These are phyloP conservation scores for Borovskyia barvae DNA, from an alignment of 208 protist genomes.

Conservation along the genomic window DNA sequence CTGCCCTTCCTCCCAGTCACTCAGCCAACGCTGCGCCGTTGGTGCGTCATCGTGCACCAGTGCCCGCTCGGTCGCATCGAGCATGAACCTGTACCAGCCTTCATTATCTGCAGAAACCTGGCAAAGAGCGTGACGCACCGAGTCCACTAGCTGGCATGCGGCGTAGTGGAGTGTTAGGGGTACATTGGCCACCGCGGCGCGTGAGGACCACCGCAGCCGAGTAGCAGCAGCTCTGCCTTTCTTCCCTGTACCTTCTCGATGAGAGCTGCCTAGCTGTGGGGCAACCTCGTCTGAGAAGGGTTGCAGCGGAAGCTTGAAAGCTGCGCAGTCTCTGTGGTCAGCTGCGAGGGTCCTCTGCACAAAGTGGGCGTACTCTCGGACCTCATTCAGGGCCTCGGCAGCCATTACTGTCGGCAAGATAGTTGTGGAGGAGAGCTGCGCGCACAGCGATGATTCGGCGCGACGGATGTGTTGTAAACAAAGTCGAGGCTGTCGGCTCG, in stretches of 20 bases:
- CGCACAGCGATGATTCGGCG: conserved; percentile 27
- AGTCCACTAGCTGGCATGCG: conserved; percentile 18
- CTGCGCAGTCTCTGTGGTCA: too few species aligned
- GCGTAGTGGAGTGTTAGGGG: too few species aligned
- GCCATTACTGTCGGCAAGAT: conserved; percentile 34
- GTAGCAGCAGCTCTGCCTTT: too few species aligned
- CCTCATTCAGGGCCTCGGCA: conserved; percentile 50
- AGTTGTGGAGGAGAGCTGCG: conserved; percentile 31
- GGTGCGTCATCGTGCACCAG: conserved; percentile 11
- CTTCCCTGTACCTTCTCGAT: too few species aligned
- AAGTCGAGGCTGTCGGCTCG: conserved; percentile 6
- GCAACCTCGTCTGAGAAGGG: too few species aligned
- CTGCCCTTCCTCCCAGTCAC: conserved; percentile 13
- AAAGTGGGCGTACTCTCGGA: conserved; percentile 41
- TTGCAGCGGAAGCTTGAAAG: too few species aligned
- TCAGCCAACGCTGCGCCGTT: conserved; percentile 27
- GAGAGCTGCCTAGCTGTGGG: too few species aligned
- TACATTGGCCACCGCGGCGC: too few species aligned
- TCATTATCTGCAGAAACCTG: conserved; percentile 24
- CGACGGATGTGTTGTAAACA: conserved; percentile 20
- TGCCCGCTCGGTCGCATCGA: conserved; percentile 15
- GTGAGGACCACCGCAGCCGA: too few species aligned
- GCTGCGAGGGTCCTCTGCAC: too few species aligned
- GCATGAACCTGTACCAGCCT: conserved; percentile 13
- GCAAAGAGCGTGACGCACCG: conserved; percentile 26